Evolutionary conservation across 305 asterid genomes (phyloP).

Genomic region (Fraxinus xanthoxyloides): DNA sequence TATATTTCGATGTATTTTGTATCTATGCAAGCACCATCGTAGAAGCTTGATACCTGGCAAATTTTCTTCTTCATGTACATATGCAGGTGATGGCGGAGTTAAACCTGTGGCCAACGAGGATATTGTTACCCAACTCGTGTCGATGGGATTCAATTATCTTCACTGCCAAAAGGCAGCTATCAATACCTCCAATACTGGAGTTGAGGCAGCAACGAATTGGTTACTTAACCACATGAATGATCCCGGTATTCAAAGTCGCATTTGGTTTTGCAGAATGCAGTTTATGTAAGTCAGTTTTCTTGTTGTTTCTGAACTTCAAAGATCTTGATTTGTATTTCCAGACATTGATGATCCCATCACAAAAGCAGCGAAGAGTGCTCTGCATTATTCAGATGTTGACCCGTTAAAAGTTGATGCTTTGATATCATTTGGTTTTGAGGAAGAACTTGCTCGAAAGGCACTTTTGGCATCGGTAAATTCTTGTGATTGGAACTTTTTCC

Average conservation of each 20-base stretch:
- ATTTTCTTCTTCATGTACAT: slow-evolving; percentile 32
- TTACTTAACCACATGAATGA: slow-evolving; percentile 79
- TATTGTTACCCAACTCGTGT: slow-evolving; percentile 72
- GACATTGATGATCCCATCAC: slow-evolving; percentile 74
- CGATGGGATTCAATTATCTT: slow-evolving; percentile 81
- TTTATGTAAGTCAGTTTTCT: slow-evolving; percentile 6
- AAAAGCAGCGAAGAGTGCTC: slow-evolving; percentile 39
- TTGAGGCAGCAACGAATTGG: slow-evolving; percentile 89
- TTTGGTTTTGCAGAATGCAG: slow-evolving; percentile 16
- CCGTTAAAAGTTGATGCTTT: slow-evolving; percentile 71
- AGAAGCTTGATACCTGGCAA: slow-evolving; percentile 9
- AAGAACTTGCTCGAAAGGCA: slow-evolving; percentile 79
- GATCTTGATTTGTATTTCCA: slow-evolving; percentile 26
- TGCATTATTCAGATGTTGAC: slow-evolving; percentile 39
- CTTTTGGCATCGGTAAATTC: slow-evolving; percentile 66
- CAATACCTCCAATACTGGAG: slow-evolving; percentile 75
- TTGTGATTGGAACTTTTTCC: slow-evolving; percentile 2
- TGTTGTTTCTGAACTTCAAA: slow-evolving; percentile 4
- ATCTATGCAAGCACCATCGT: background rate
- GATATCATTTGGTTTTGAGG: slow-evolving; percentile 85
- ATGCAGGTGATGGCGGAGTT: slow-evolving; percentile 43
- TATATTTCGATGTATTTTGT: background rate
- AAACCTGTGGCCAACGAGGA: slow-evolving; percentile 50
- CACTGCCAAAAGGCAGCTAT: slow-evolving; percentile 94
- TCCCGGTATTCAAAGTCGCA: slow-evolving; percentile 50